These are phyloP conservation scores for Colletotrichum incanum DNA, from an alignment of 2,329 filamentous ascomycete genomes.

Conservation along the genomic window DNA sequence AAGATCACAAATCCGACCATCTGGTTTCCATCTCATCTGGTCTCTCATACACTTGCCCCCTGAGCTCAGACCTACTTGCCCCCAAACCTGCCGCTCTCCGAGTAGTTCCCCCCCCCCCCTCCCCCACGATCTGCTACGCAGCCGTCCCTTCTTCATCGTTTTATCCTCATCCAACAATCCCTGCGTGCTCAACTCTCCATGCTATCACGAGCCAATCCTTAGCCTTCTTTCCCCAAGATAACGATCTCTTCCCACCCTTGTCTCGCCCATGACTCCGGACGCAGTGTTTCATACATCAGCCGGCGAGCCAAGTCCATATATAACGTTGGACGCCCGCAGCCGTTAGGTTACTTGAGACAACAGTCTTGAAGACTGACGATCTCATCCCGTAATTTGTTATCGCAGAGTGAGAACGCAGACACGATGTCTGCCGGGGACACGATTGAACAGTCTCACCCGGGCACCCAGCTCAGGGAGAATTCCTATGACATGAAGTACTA, in stretches of 20 bases:
- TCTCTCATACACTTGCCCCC: constrained; percentile 24
- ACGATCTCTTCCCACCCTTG: constrained; percentile 20
- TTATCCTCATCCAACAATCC: constrained; percentile 29
- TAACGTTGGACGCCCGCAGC: constrained; percentile 7
- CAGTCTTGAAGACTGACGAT: not conserved
- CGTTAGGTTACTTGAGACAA: not conserved
- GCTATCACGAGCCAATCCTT: constrained; percentile 15
- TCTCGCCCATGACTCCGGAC: constrained; percentile 1
- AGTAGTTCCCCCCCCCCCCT: not conserved
- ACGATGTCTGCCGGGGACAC: constrained; percentile 52
- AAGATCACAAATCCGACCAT: not conserved
- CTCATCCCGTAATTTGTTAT: constrained; percentile 6
- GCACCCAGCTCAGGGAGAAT: constrained; percentile 45
- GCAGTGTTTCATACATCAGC: constrained; percentile 32
- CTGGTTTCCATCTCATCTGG: constrained; percentile 29
- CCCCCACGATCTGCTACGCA: constrained; percentile 10
- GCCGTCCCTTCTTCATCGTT: constrained; percentile 32
- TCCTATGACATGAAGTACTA: constrained; percentile 34
- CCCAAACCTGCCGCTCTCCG: not conserved
- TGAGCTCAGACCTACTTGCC: constrained; percentile 20
- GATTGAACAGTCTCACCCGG: constrained; percentile 54
- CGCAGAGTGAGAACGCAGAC: constrained; percentile 10
- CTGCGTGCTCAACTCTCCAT: constrained; percentile 18
- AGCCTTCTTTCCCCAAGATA: constrained; percentile 23
- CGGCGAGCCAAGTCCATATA: constrained; percentile 18